Evolutionary conservation across 306 rosid species (phyloP), one percentile per base, ranked within the genome.

Genomic region (Argentina anserina): DNA sequence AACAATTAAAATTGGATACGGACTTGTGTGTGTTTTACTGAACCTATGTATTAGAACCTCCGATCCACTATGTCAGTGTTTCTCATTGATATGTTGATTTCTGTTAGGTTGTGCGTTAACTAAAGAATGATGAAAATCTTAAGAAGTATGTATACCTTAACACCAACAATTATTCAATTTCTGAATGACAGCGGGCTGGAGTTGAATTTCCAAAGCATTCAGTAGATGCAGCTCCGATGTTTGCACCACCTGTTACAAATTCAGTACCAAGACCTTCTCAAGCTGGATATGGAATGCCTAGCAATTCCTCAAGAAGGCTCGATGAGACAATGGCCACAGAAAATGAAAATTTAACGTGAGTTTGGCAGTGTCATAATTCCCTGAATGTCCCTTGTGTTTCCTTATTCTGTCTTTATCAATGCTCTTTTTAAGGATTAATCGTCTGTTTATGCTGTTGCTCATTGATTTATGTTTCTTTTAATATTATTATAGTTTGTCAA

Each of bases 291-390:
- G 97, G 96, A 63, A 90, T 95, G 93, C 87, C 96, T 63, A 84
- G 89, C 80, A 90, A 79, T 85, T 87, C 97, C 14, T 85, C 96
- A 55, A 95, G 93, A 84, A 90, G 97, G 82, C 97, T 95, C 20
- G 99, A 95, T 83, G 99, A 95, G 86, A 95, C 97, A 39, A 94
- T 94, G 97, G 96, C 99, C 53, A 86, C 91, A 9, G 96, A 91
- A 75, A 88, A 86, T 9, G 97, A 91, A 79, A 89, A 82, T 82
- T 81, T 95, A 79, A 93, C 96, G 98, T 93, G 79, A 79, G 20
- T 60, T 42, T 52, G 28, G 17, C 62, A 61, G 49, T 63, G 50
- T 26, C 73, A 23, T 70, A 21, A 73, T 41, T 41, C 34, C 71
- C 25, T 15, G 40, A 18, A 67, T 42, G 17, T 14, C 28, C 65